A percentile compares a stretch with the other conserved stretches of the same genome.
phyloP scores from a whole-genome alignment of 352 stramenopile species.

The Phytophthora sp. region DNA sequence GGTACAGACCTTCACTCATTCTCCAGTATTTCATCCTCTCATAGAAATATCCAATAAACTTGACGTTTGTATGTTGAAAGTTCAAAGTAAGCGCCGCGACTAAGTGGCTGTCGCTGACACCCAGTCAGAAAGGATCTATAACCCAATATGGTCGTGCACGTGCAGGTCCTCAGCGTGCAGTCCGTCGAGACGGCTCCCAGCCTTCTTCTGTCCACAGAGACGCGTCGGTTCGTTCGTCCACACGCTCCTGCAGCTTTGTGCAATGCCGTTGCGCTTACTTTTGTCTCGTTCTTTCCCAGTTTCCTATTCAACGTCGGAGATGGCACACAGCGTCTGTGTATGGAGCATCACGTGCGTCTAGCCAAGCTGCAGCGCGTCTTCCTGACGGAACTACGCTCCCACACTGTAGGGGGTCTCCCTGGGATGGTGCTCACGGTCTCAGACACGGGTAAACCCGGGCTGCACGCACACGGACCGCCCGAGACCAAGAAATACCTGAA shows the following conservation, averaged over 20 bases:
- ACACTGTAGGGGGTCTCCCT: constrained; percentile 85
- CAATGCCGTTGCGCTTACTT: constrained; percentile 13
- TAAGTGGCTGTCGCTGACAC: too few species aligned
- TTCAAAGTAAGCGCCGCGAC: too few species aligned
- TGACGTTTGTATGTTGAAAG: neutral
- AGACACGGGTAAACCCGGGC: constrained; percentile 79
- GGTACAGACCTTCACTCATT: constrained; percentile 5
- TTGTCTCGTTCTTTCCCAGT: constrained; percentile 30
- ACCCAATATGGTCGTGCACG: constrained; percentile 69
- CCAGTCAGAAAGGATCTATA: constrained; percentile 8
- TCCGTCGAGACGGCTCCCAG: constrained; percentile 78
- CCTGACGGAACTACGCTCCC: constrained; percentile 78
- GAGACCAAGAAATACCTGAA: constrained; percentile 72
- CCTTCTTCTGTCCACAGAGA: constrained; percentile 76
- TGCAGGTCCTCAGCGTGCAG: constrained; percentile 79
- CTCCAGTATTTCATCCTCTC: neutral
- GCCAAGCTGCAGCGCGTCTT: constrained; percentile 86
- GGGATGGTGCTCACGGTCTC: constrained; percentile 91
- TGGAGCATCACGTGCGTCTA: constrained; percentile 91
- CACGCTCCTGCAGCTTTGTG: neutral
- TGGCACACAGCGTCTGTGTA: constrained; percentile 90
- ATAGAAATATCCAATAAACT: neutral
- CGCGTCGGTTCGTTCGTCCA: constrained; percentile 43
- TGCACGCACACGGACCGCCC: constrained; percentile 76
- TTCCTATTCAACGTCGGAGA: constrained; percentile 92